Percentiles rank a stretch among this genome's conserved stretches.
Conservation (phyloP, 495 filamentous ascomycete species). For the Neurospora hispaniola region DNA sequence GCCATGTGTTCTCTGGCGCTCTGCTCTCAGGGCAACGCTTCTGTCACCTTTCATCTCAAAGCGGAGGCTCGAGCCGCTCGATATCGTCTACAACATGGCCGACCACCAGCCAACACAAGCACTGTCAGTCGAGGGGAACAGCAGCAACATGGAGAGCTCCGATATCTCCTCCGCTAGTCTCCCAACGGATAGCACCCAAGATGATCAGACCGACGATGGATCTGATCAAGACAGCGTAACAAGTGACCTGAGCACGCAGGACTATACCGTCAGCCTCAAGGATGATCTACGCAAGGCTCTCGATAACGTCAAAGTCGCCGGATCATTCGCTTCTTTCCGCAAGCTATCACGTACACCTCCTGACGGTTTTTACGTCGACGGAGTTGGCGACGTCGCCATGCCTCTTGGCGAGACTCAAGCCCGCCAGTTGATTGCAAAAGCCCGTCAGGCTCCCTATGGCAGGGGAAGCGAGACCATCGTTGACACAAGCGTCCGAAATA, state of each 20-base stretch:
- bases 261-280: not conserved
- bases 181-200: not conserved
- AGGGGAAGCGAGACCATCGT: not conserved
- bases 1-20: not conserved
- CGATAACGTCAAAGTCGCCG: not conserved
- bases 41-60: not conserved
- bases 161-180: not conserved
- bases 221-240: not conserved
- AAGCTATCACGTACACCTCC: not conserved
- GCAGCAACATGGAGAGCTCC: too few species aligned
- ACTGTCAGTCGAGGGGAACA: too few species aligned
- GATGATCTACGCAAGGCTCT: not conserved
- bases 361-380: not conserved
- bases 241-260: not conserved
- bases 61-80: not conserved
- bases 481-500: not conserved
- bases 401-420: not conserved
- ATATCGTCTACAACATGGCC: not conserved
- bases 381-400: not conserved
- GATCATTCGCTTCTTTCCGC: not conserved
- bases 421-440: not conserved
- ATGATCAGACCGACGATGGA: not conserved
- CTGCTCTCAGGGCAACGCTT: not conserved
- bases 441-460: not conserved
- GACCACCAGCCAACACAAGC: not conserved